A percentile compares a stretch with the other conserved stretches of the same genome.
phyloP scores from a whole-genome alignment of 1,139 yeast species.

The Blastobotrys capitulatus region DNA sequence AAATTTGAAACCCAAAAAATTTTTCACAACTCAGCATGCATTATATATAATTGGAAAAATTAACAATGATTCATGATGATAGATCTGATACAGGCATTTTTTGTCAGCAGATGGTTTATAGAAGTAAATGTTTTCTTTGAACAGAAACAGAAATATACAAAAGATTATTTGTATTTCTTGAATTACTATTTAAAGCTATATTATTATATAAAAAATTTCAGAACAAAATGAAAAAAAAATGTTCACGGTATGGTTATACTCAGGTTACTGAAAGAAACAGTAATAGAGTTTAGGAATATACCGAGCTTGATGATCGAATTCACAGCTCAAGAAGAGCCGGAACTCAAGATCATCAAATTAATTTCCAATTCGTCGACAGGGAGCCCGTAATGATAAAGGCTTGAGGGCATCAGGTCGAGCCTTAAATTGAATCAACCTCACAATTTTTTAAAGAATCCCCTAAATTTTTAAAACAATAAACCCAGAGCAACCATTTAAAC shows the following conservation, averaged over 20 bases:
- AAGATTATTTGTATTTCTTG: too few species aligned
- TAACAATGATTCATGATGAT: too few species aligned
- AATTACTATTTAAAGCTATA: too few species aligned
- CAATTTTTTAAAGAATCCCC: not conserved
- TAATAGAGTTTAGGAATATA: conserved; percentile 85
- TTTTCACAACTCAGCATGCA: too few species aligned
- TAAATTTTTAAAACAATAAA: too few species aligned
- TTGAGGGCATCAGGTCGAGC: conserved; percentile 15
- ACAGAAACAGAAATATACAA: too few species aligned
- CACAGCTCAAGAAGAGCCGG: conserved; percentile 29
- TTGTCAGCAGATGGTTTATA: too few species aligned
- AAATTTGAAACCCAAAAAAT: too few species aligned
- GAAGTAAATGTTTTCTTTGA: too few species aligned
- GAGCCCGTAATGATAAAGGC: conserved; percentile 24
- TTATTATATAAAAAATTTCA: too few species aligned
- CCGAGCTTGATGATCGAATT: conserved; percentile 44
- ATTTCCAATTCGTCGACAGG: conserved; percentile 39
- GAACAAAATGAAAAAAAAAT: conserved; percentile 27
- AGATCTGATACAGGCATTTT: too few species aligned
- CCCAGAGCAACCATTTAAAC: conserved; percentile 13
- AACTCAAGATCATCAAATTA: conserved; percentile 33
- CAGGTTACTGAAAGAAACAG: conserved; percentile 48
- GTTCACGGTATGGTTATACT: conserved; percentile 92
- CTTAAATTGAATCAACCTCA: conserved; percentile 3
- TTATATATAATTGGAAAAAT: too few species aligned